Conservation (phyloP, 192 early-diverging fungal species). For the Umbelopsis vinacea region DNA sequence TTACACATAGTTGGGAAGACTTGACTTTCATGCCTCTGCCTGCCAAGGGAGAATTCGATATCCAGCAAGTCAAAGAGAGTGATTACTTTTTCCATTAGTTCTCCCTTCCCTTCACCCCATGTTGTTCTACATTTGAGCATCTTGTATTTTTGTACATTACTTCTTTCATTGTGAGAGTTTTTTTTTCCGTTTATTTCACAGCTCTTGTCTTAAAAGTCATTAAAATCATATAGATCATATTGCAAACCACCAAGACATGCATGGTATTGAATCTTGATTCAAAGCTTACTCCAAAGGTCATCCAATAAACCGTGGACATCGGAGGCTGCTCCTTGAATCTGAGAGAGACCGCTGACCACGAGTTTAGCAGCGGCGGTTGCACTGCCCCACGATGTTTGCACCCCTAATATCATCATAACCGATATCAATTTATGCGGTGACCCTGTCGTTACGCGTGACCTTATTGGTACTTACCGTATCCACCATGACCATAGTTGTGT, state of each 20-base stretch:
- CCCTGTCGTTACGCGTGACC: background rate
- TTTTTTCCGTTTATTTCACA: background rate
- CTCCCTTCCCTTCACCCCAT: background rate
- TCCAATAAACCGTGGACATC: background rate
- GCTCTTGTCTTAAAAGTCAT: background rate
- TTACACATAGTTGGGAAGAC: constrained; percentile 50
- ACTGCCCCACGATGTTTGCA: constrained; percentile 16
- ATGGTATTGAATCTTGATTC: background rate
- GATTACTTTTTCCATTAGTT: constrained; percentile 92
- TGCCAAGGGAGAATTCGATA: constrained; percentile 82
- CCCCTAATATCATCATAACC: background rate
- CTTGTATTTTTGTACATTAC: constrained; percentile 19
- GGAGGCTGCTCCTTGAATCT: background rate
- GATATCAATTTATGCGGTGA: background rate
- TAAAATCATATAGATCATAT: constrained; percentile 7
- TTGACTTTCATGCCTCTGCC: constrained; percentile 82
- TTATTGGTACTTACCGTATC: background rate
- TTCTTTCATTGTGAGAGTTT: background rate
- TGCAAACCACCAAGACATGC: background rate
- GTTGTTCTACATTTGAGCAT: constrained; percentile 15
- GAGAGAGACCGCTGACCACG: background rate
- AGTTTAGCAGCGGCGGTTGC: constrained; percentile 2
- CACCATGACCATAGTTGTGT: constrained; percentile 70
- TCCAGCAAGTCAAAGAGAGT: constrained; percentile 77
- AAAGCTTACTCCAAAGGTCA: constrained; percentile 16